phyloP scores from a whole-genome alignment of 768 basidiomycete species.

The Leucocoprinus leucothites region DNA sequence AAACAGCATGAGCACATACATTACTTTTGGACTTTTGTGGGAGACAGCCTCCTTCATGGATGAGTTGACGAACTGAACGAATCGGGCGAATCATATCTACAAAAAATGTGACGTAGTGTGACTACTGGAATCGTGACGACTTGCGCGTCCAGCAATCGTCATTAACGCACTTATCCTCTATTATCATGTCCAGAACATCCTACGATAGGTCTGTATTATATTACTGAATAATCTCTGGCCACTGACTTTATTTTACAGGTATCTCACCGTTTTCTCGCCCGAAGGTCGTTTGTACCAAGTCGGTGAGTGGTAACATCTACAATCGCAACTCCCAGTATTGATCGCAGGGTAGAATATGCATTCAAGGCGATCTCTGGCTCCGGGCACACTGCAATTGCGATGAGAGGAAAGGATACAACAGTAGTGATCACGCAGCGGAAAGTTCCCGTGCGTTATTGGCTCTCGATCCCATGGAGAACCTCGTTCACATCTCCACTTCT shows the following conservation, averaged over 20 bases:
- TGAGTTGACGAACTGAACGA: slow-evolving; percentile 8
- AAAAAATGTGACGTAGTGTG: slow-evolving; percentile 16
- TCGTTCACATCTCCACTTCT: slow-evolving; percentile 14
- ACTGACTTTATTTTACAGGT: slow-evolving; percentile 44
- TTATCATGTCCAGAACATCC: slow-evolving; percentile 89
- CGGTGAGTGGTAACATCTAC: slow-evolving; percentile 48
- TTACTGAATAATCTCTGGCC: not conserved
- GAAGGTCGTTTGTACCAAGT: slow-evolving; percentile 99
- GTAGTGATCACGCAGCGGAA: slow-evolving; percentile 99
- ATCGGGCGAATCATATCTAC: slow-evolving; percentile 11
- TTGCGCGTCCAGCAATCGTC: slow-evolving; percentile 53
- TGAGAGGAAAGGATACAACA: slow-evolving; percentile 90
- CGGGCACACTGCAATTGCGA: slow-evolving; percentile 90
- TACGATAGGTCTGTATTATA: slow-evolving; percentile 69
- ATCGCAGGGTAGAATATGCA: slow-evolving; percentile 75
- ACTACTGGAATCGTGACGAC: slow-evolving; percentile 35
- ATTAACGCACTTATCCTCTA: slow-evolving; percentile 22
- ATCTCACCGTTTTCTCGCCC: slow-evolving; percentile 95
- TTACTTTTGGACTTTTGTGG: slow-evolving; percentile 78
- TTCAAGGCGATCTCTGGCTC: slow-evolving; percentile 99
- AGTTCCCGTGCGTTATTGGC: slow-evolving; percentile 71
- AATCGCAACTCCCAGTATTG: not conserved
- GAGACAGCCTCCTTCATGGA: slow-evolving; percentile 81
- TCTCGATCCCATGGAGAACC: not conserved
- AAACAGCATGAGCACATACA: slow-evolving; percentile 42